Evolutionary conservation across 495 filamentous ascomycete genomes (phyloP), one percentile per base, ranked within the genome.

Genomic region (Aspergillus taichungensis): DNA sequence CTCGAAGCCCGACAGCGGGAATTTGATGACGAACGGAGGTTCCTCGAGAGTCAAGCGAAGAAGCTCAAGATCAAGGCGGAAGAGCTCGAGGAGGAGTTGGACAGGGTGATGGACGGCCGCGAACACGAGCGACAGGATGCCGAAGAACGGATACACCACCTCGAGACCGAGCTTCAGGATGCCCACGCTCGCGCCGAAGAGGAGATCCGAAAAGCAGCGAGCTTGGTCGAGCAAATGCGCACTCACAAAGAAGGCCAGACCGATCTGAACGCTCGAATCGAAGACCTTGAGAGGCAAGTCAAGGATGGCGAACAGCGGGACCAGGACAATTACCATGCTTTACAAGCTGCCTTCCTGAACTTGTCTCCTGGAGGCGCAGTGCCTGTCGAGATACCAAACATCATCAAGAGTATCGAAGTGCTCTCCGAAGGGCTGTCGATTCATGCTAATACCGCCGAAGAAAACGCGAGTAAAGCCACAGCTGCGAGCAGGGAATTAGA

Each of bases 1-100:
- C 82, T 99, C 60, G 88, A 96, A 54, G 86, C 90, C 30, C 77
- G 88, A 30, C 87, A 94, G 57, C 79, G 80, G 28, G 91, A 97
- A 56, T 95, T 95, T 55, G 73, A 84, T 35, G 80, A 80, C 42
- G 89, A 97, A 61, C 79, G 91, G 18, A 84, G 80, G 53, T 82
- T 77, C 8, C 71, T 96, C 12, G 85, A 95, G 52, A 67, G 75
- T 12, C 88, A 97, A 62, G 77, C 90, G 41, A 80, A 79, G 43
- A 77, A 78, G 27, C 72, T 87, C 43, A 87, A 84, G 51, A 69
- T 79, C 24, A 84, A 81, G 40, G 71, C 87, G 0, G 94, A 98
- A 51, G 87, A 94, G 49, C 68, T 85, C 14, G 89, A 97, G 59
- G 90, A 95, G 50, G 90, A 94, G 52, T 74, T 96, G 35, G 88